Evolutionary conservation across 148 eudicot species (phyloP).

Genomic region (Rhododendron vialii): DNA sequence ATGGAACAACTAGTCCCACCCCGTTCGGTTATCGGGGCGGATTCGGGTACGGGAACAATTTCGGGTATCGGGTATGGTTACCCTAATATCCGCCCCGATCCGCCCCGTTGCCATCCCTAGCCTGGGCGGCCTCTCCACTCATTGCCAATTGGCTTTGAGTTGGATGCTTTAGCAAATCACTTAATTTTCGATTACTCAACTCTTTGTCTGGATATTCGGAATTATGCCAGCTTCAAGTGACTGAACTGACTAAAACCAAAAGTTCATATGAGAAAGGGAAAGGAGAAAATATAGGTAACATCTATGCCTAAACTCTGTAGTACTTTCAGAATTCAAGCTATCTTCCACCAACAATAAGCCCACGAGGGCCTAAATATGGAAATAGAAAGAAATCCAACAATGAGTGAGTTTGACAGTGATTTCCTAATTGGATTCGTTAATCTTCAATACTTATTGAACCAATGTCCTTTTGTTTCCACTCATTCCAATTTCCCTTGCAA

Average conservation of each 20-base stretch:
- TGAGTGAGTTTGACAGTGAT: neutral
- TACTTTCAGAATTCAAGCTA: neutral
- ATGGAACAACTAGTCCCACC: no score
- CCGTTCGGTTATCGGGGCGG: no score
- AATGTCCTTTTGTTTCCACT: neutral
- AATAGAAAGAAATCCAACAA: neutral
- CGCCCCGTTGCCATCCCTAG: no score
- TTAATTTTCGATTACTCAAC: neutral
- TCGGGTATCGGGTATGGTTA: no score
- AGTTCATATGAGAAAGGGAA: neutral
- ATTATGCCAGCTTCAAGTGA: neutral
- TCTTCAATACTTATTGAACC: neutral
- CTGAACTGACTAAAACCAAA: neutral
- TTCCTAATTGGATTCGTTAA: neutral
- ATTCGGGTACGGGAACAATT: no score
- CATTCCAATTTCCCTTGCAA: neutral
- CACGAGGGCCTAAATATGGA: neutral
- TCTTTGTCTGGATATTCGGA: neutral
- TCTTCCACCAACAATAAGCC: neutral
- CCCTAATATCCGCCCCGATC: no score
- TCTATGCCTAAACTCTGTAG: neutral
- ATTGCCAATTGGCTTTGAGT: no score
- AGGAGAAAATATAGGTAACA: neutral
- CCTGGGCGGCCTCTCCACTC: no score
- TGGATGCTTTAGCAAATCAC: neutral